Conservation (phyloP, 192 early-diverging fungal genomes). For the Neocallimastix lanati region DNA sequence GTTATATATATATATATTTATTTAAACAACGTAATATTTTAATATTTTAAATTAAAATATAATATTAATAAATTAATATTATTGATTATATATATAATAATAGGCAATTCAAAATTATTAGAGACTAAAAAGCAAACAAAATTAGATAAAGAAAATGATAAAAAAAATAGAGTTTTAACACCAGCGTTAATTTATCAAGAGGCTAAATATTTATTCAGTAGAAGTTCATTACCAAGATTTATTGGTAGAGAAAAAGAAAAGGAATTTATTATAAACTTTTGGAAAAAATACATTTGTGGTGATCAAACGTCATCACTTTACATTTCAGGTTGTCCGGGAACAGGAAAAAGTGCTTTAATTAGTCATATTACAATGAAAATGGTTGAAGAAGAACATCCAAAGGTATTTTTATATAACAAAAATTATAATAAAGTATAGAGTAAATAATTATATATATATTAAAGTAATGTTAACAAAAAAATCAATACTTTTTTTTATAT, state of each 20-base stretch:
- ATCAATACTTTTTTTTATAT: no score
- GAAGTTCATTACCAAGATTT: slow-evolving; percentile 35
- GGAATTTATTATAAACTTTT: slow-evolving; percentile 24
- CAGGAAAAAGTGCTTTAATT: slow-evolving; percentile 82
- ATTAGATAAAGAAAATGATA: background rate
- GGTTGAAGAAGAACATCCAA: background rate
- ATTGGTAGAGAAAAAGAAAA: slow-evolving; percentile 48
- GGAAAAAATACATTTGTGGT: slow-evolving; percentile 19
- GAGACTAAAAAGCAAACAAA: background rate
- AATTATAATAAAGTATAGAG: no score
- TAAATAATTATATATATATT: no score
- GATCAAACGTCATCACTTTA: slow-evolving; percentile 51
- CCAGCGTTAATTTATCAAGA: slow-evolving; percentile 17
- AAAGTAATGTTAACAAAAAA: no score
- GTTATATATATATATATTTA: no score
- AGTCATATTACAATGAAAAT: slow-evolving; percentile 21
- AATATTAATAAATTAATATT: no score
- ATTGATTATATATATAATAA: no score
- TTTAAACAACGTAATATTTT: no score
- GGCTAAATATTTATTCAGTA: slow-evolving; percentile 44
- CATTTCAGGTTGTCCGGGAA: slow-evolving; percentile 79
- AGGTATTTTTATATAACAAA: background rate
- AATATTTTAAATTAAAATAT: no score
- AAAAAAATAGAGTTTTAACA: background rate
- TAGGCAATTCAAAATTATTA: background rate